Evolutionary conservation across 2,329 filamentous ascomycete genomes (phyloP).

Genomic region (Sclerotinia minor): DNA sequence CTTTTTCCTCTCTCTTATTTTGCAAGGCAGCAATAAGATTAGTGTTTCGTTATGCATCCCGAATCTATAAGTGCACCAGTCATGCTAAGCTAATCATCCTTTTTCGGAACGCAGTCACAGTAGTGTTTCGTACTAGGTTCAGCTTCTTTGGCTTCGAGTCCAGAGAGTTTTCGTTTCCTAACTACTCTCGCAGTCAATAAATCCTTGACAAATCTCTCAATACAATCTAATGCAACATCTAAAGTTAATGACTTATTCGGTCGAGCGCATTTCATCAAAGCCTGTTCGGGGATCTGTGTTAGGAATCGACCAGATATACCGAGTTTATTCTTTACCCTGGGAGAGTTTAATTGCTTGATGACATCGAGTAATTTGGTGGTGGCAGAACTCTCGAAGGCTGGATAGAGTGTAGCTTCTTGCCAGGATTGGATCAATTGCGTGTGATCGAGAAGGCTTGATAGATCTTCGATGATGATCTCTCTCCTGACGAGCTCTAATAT

Average conservation of each 20-base stretch:
- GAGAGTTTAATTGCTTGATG: conserved; percentile 29
- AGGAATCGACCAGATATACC: conserved; percentile 32
- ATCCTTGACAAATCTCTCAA: neutral
- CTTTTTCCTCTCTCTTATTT: neutral
- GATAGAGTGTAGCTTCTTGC: conserved; percentile 31
- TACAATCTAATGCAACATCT: conserved; percentile 1
- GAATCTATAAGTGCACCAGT: too few relatives aligned
- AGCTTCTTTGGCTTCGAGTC: neutral
- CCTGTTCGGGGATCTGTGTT: conserved; percentile 35
- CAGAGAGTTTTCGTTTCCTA: conserved; percentile 1
- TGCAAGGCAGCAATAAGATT: neutral
- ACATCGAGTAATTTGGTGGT: conserved; percentile 30
- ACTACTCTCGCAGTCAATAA: neutral
- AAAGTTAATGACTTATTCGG: neutral
- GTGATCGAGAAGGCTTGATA: conserved; percentile 7
- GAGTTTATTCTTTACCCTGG: conserved; percentile 3
- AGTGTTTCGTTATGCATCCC: neutral
- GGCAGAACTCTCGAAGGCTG: neutral
- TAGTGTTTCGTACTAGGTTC: neutral
- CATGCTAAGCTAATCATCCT: neutral
- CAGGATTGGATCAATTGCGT: conserved; percentile 32
- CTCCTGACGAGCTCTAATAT: conserved; percentile 34
- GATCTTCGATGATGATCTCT: conserved; percentile 26
- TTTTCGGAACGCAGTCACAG: neutral
- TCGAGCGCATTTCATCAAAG: conserved; percentile 32